Evolutionary conservation across 2,329 filamentous ascomycete genomes (phyloP).

Genomic region (Apiospora marii): DNA sequence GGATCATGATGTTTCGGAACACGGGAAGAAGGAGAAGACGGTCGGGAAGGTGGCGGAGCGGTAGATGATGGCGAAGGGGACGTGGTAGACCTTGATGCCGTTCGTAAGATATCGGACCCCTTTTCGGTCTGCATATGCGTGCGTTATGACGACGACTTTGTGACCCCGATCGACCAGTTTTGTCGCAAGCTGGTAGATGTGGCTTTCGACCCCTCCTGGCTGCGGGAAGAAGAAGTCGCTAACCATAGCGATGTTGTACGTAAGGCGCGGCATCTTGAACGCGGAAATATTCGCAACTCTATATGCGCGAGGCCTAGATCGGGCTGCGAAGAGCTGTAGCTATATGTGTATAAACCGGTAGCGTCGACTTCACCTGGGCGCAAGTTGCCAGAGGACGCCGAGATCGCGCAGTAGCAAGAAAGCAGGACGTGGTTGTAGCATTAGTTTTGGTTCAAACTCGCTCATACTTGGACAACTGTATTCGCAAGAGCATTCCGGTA

Average conservation of each 20-base stretch:
- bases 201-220: conserved; percentile 94
- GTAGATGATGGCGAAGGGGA: conserved; percentile 96
- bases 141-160: conserved; percentile 97
- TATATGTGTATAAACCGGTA: background rate
- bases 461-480: background rate
- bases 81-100: conserved; percentile 96
- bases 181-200: conserved; percentile 96
- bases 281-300: background rate
- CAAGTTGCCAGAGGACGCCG: background rate
- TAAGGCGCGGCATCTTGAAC: conserved; percentile 59
- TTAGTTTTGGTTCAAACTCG: background rate
- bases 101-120: conserved; percentile 96
- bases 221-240: conserved; percentile 99
- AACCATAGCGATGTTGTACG: conserved; percentile 85
- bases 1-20: conserved; percentile 94
- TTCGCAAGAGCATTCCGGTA: background rate
- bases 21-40: conserved; percentile 97
- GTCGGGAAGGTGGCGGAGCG: conserved; percentile 93
- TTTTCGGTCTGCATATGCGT: conserved; percentile 89
- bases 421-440: background rate
- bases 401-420: background rate
- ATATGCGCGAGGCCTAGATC: background rate
- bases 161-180: conserved; percentile 98
- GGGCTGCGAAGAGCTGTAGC: background rate
- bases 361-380: background rate